Conservation (phyloP, 2,329 filamentous ascomycete genomes). For the Cylindrodendrum hubeiense region DNA sequence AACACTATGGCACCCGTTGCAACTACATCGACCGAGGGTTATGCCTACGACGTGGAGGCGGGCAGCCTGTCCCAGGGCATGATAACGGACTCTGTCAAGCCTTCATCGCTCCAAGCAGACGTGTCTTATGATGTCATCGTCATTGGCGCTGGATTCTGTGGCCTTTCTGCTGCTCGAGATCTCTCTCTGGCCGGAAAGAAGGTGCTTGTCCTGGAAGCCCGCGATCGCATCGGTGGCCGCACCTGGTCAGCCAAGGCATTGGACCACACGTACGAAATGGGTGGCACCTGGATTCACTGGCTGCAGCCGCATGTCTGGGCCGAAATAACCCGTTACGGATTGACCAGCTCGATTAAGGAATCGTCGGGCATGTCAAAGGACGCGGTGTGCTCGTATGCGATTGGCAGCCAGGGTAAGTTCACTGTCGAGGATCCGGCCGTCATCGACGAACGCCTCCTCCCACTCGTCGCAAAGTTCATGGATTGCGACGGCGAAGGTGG, state of each 20-base stretch:
- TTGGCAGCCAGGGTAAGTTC: background rate
- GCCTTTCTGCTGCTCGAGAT: slow-evolving; percentile 14
- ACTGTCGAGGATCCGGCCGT: no score
- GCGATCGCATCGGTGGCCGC: slow-evolving; percentile 54
- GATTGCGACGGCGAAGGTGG: no score
- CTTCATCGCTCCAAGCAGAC: no score
- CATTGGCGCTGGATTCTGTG: slow-evolving; percentile 13
- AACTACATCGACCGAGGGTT: no score
- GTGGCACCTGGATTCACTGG: slow-evolving; percentile 55
- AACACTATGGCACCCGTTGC: no score
- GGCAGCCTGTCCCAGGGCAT: no score
- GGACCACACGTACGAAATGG: slow-evolving; percentile 52
- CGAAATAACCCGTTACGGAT: background rate
- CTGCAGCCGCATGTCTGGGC: background rate
- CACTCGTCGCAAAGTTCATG: no score
- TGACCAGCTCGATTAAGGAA: background rate
- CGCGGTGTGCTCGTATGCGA: background rate
- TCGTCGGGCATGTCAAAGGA: background rate
- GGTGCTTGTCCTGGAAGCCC: slow-evolving; percentile 50
- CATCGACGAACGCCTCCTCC: no score
- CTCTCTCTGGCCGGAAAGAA: background rate
- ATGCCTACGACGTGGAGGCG: no score
- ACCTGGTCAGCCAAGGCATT: slow-evolving; percentile 50
- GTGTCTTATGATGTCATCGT: slow-evolving; percentile 9
- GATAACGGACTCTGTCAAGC: no score